Conservation (phyloP, 768 basidiomycete species). For the Tulasnella sp. region DNA sequence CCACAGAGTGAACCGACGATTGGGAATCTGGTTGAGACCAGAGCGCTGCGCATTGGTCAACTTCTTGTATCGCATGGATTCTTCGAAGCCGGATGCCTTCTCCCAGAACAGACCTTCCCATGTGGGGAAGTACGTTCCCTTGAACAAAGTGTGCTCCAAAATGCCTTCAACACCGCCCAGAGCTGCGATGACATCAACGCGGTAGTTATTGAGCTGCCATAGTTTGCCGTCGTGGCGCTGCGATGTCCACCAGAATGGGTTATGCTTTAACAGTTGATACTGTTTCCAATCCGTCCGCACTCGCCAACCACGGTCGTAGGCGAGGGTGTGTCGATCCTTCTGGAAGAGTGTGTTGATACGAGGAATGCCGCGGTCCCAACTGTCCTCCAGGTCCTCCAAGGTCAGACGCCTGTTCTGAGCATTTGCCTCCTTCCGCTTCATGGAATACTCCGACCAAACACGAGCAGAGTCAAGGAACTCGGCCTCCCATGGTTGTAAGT, state of each 20-base stretch:
- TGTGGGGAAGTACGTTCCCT: slow-evolving; percentile 95
- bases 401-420: slow-evolving; percentile 96
- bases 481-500: slow-evolving; percentile 95
- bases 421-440: slow-evolving; percentile 99
- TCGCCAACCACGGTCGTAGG: slow-evolving; percentile 98
- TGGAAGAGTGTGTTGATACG: slow-evolving; percentile 99
- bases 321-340: slow-evolving; percentile 94
- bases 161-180: slow-evolving; percentile 95
- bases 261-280: slow-evolving; percentile 89
- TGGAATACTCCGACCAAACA: slow-evolving; percentile 98
- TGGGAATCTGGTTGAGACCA: slow-evolving; percentile 96
- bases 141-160: slow-evolving; percentile 94
- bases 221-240: slow-evolving; percentile 95
- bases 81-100: slow-evolving; percentile 95
- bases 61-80: slow-evolving; percentile 93
- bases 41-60: slow-evolving; percentile 98
- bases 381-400: slow-evolving; percentile 95
- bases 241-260: slow-evolving; percentile 99
- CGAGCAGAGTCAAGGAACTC: slow-evolving; percentile 97
- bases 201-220: slow-evolving; percentile 97
- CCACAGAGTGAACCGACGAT: slow-evolving; percentile 98
- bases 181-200: slow-evolving; percentile 98
- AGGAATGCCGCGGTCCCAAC: slow-evolving; percentile 98
- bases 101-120: slow-evolving; percentile 99
- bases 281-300: slow-evolving; percentile 93